These are phyloP conservation scores for Cymbomonas tetramitiformis DNA, from an alignment of 139 green algal genomes.

Conservation along the genomic window DNA sequence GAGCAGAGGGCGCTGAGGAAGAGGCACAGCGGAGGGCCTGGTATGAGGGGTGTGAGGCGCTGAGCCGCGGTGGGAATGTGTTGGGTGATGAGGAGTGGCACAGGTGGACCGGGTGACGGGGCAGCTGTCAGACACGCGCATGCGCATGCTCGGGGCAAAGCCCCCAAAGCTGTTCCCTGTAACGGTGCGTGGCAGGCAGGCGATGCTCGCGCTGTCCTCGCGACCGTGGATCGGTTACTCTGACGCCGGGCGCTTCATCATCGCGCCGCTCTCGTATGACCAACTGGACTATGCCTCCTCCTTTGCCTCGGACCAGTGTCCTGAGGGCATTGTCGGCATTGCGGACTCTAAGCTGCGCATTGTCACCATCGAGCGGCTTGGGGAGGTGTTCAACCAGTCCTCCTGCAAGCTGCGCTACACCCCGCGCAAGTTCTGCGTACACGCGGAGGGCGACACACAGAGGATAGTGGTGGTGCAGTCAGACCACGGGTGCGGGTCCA, in stretches of 20 bases:
- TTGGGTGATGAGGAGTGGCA: no score
- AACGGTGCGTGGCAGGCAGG: constrained; percentile 36
- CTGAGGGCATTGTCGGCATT: constrained; percentile 91
- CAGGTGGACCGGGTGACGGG: constrained; percentile 66
- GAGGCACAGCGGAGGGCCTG: no score
- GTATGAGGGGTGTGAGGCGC: no score
- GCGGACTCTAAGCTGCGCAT: constrained; percentile 67
- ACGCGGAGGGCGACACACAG: constrained; percentile 54
- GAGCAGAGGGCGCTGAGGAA: no score
- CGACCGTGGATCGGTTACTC: constrained; percentile 87
- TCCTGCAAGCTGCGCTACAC: constrained; percentile 76
- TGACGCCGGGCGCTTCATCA: constrained; percentile 67
- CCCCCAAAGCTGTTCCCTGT: constrained; percentile 56
- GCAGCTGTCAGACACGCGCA: constrained; percentile 67
- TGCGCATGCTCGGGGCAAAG: constrained; percentile 76
- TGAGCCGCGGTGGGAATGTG: no score
- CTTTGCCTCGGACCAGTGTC: constrained; percentile 79
- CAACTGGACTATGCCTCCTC: constrained; percentile 28
- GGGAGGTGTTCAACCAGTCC: constrained; percentile 79
- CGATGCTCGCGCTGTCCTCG: constrained; percentile 80
- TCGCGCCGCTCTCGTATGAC: constrained; percentile 82
- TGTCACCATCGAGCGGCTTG: constrained; percentile 74
- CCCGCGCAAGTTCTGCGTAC: constrained; percentile 66
- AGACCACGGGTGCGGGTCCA: constrained; percentile 59
- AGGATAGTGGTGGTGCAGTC: constrained; percentile 52